Percentiles rank a stretch among this genome's conserved stretches.
Evolutionary conservation across 1,284 basidiomycete genomes (phyloP).

Genomic region (Phylloboletellus chloephorus): DNA sequence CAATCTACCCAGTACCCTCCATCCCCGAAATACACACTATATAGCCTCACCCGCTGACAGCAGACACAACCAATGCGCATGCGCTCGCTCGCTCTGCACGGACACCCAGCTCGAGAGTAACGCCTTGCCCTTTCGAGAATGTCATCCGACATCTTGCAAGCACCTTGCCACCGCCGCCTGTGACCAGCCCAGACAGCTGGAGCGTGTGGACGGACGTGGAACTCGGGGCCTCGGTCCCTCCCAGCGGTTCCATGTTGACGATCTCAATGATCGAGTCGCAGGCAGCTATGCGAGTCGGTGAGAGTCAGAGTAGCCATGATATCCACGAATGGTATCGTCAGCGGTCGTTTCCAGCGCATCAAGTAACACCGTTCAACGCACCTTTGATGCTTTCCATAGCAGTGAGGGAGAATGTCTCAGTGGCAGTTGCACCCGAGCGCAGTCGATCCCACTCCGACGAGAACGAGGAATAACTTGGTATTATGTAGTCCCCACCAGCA

Average conservation of each 20-base stretch:
- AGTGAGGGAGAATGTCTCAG: conserved; percentile 92
- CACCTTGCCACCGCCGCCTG: conserved; percentile 89
- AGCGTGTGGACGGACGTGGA: conserved; percentile 91
- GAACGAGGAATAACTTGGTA: conserved; percentile 90
- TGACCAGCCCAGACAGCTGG: conserved; percentile 85
- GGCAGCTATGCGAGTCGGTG: conserved; percentile 53
- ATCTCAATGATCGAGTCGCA: conserved; percentile 93
- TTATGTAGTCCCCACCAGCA: conserved; percentile 89
- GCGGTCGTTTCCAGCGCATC: conserved; percentile 6
- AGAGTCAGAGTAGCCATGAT: conserved; percentile 13
- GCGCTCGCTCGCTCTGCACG: conserved; percentile 86
- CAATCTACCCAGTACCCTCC: conserved; percentile 7
- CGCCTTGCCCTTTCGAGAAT: conserved; percentile 82
- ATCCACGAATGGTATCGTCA: conserved; percentile 11
- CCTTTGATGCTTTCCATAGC: conserved; percentile 93
- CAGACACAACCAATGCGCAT: conserved; percentile 83
- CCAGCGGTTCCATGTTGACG: conserved; percentile 94
- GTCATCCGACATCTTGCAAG: conserved; percentile 95
- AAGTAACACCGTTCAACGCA: conserved; percentile 35
- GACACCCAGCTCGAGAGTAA: conserved; percentile 93
- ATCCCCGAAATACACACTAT: neutral
- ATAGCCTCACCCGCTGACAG: conserved; percentile 69
- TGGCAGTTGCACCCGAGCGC: conserved; percentile 66
- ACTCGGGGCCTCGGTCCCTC: conserved; percentile 78
- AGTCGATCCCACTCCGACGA: conserved; percentile 93